Percentiles rank a stretch among this genome's conserved stretches.
Evolutionary conservation across 495 filamentous ascomycete genomes (phyloP).

Genomic region (Delitschia confertaspora): DNA sequence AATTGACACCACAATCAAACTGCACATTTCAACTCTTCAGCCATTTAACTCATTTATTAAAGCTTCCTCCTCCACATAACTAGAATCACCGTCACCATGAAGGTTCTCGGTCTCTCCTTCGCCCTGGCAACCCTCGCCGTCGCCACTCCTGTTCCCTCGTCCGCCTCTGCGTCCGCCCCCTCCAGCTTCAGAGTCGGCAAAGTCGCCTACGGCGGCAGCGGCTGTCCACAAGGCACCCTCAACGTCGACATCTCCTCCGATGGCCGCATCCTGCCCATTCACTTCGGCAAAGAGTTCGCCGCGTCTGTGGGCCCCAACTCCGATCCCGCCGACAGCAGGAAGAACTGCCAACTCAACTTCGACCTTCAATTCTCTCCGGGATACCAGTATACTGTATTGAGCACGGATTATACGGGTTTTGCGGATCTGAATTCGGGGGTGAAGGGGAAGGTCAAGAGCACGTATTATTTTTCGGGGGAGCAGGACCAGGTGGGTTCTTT

Average conservation of each 20-base stretch:
- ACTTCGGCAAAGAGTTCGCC: conserved; percentile 24
- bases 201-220: conserved; percentile 24
- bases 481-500: conserved; percentile 20
- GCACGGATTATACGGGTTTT: conserved; percentile 42
- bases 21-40: not conserved
- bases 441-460: conserved; percentile 39
- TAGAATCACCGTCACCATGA: conserved; percentile 4
- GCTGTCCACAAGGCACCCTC: conserved; percentile 22
- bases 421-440: conserved; percentile 36
- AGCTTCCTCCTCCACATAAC: not conserved
- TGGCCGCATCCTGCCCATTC: conserved; percentile 17
- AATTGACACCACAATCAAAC: no score
- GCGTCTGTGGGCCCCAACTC: conserved; percentile 37
- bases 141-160: conserved; percentile 12
- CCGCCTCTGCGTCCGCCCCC: conserved; percentile 3
- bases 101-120: conserved; percentile 7
- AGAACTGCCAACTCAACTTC: conserved; percentile 45
- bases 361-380: conserved; percentile 40
- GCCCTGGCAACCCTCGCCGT: conserved; percentile 16
- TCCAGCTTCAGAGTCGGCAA: conserved; percentile 15
- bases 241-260: conserved; percentile 18
- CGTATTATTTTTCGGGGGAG: conserved; percentile 43
- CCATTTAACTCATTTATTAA: not conserved
- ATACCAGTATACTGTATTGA: conserved; percentile 42
- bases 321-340: conserved; percentile 33